Conservation (phyloP, 2,329 filamentous ascomycete genomes). For the Chlorencoelia australis region DNA sequence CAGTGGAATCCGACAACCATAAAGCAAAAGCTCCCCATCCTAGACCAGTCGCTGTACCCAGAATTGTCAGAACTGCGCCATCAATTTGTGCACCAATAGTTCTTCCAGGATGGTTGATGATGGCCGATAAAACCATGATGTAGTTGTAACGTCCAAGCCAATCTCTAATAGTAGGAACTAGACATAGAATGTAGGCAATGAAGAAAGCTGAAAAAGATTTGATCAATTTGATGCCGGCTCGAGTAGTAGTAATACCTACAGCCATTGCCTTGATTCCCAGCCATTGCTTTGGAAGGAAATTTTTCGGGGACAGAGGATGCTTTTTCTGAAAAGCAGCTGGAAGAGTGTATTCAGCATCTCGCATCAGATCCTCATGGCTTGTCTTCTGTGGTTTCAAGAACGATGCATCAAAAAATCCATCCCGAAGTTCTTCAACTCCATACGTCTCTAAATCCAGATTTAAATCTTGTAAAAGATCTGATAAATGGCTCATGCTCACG, state of each 20-base stretch:
- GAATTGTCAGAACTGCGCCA: conserved; percentile 41
- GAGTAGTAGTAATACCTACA: conserved; percentile 35
- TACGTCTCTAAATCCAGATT: conserved; percentile 32
- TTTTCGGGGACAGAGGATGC: conserved; percentile 36
- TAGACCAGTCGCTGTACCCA: conserved; percentile 43
- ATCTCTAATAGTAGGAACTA: conserved; percentile 37
- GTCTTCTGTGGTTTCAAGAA: conserved; percentile 33
- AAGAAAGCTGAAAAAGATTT: conserved; percentile 49
- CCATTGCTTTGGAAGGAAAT: conserved; percentile 39
- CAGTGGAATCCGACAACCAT: conserved; percentile 41
- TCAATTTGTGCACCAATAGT: conserved; percentile 48
- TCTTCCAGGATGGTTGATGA: conserved; percentile 47
- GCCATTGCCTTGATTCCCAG: conserved; percentile 34
- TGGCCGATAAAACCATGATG: conserved; percentile 45
- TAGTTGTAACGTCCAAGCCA: conserved; percentile 46
- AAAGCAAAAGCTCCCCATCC: conserved; percentile 46
- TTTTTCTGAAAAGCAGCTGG: conserved; percentile 37
- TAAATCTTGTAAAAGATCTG: conserved; percentile 25
- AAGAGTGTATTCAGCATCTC: conserved; percentile 35
- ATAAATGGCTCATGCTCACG: conserved; percentile 16
- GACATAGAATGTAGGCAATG: conserved; percentile 44
- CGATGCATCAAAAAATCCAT: conserved; percentile 35
- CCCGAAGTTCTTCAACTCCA: conserved; percentile 32
- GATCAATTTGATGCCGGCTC: conserved; percentile 39
- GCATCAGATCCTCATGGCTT: conserved; percentile 31